Evolutionary conservation across 225 moss, liverwort and hornwort species (phyloP).

Genomic region (Ulota crispa): DNA sequence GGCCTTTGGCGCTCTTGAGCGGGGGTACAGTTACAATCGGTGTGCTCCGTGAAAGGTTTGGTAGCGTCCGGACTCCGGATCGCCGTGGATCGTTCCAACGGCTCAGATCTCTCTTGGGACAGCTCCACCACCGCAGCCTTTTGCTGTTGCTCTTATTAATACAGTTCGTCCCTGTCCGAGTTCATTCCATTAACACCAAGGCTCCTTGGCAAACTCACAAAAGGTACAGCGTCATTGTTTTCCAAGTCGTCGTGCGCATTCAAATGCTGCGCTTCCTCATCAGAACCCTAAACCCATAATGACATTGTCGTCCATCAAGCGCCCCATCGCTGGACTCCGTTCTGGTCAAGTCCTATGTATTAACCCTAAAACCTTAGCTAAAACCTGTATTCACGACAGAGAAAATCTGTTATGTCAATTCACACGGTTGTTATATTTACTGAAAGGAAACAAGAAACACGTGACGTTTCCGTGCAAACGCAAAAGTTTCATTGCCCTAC

Average conservation of each 20-base stretch:
- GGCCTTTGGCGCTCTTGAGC: too few relatives aligned
- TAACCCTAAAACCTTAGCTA: constrained; percentile 18
- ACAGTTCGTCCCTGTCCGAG: constrained; percentile 18
- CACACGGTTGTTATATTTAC: background rate
- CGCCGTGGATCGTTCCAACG: constrained; percentile 16
- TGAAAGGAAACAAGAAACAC: background rate
- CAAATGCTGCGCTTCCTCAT: constrained; percentile 44
- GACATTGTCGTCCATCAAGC: constrained; percentile 20
- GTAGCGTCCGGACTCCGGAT: constrained; percentile 12
- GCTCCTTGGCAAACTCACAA: constrained; percentile 28
- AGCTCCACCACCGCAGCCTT: constrained; percentile 16
- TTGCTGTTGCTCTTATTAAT: constrained; percentile 4
- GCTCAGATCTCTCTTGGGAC: constrained; percentile 11
- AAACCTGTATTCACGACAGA: background rate
- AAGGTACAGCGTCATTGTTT: constrained; percentile 33
- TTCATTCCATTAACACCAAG: background rate
- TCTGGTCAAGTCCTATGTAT: background rate
- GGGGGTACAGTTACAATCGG: background rate
- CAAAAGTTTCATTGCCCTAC: too few relatives aligned
- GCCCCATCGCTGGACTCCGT: constrained; percentile 28
- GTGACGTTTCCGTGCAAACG: background rate
- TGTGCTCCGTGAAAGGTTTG: background rate
- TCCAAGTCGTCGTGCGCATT: constrained; percentile 30
- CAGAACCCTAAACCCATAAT: constrained; percentile 23
- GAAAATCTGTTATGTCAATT: background rate